Evolutionary conservation across 1,284 basidiomycete genomes (phyloP), one percentile per base, ranked within the genome.

Genomic region (Boletus albobrunnescens): DNA sequence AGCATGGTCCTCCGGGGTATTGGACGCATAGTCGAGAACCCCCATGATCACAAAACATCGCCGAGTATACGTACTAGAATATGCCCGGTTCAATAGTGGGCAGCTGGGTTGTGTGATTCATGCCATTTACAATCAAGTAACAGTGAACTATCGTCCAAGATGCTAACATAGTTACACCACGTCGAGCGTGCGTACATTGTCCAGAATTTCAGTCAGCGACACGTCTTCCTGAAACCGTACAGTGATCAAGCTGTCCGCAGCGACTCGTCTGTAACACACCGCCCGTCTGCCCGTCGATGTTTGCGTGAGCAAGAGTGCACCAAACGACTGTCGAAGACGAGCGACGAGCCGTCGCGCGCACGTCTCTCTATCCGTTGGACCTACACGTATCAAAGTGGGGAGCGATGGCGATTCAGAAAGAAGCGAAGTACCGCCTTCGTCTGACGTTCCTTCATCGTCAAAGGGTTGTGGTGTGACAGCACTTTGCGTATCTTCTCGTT

Each of bases 1-100:
- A 4, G 66, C 65, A 1, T 80, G 72, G 61, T 61, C 73, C 3
- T 51, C 56, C 56, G 8, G 78, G 78, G 2, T 35, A 63, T 24
- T 80, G 78, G 78, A 54, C 50, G 7, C 64, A 67, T 47, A 50
- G 60, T 14, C 64, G n/a, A n/a, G n/a, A n/a, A n/a, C n/a, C n/a
- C n/a, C n/a, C n/a, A n/a, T n/a, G n/a, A n/a, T n/a, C n/a, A n/a
- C n/a, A n/a, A n/a, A n/a, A n/a, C n/a, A n/a, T n/a, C n/a, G n/a
- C n/a, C n/a, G n/a, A n/a, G n/a, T n/a, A n/a, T n/a, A n/a, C n/a
- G n/a, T n/a, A n/a, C n/a, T n/a, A n/a, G n/a, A n/a, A n/a, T n/a
- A n/a, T n/a, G n/a, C n/a, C n/a, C n/a, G n/a, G n/a, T n/a, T n/a
- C n/a, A n/a, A n/a, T n/a, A 22, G 22, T 22, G 22, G 22, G 22